phyloP scores from a whole-genome alignment of 495 filamentous ascomycete species.

The Podospora anserina region DNA sequence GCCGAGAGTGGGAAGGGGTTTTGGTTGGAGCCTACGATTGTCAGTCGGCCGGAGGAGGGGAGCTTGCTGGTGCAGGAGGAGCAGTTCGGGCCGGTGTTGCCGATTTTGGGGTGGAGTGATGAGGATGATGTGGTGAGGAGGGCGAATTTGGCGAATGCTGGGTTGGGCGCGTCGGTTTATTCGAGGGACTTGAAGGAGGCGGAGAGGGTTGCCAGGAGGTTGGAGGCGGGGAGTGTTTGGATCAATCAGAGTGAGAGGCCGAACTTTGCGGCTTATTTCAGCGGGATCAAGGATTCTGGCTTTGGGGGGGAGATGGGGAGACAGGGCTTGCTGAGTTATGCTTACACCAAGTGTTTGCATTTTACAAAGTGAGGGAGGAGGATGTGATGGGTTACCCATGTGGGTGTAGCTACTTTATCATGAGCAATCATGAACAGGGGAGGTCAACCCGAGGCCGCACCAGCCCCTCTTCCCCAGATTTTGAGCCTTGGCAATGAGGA shows the following conservation, averaged over 20 bases:
- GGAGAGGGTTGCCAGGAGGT: slow-evolving; percentile 46
- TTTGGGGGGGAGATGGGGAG: slow-evolving; percentile 62
- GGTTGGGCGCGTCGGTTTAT: slow-evolving; percentile 58
- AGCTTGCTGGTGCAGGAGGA: slow-evolving; percentile 46
- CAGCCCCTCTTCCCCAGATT: not conserved
- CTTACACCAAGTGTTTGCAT: slow-evolving; percentile 50
- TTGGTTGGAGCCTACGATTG: slow-evolving; percentile 50
- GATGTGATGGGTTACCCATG: not conserved
- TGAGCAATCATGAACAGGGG: no score
- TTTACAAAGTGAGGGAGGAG: not conserved
- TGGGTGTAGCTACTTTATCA: not conserved
- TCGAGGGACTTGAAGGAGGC: slow-evolving; percentile 51
- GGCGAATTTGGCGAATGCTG: slow-evolving; percentile 55
- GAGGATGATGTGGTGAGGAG: slow-evolving; percentile 57
- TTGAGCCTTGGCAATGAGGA: not conserved
- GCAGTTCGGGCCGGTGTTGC: slow-evolving; percentile 57
- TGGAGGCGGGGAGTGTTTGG: slow-evolving; percentile 58
- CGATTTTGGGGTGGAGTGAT: slow-evolving; percentile 53
- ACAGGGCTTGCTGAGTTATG: slow-evolving; percentile 57
- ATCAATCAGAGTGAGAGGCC: slow-evolving; percentile 53
- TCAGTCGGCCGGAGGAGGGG: slow-evolving; percentile 47
- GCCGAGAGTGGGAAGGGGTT: slow-evolving; percentile 36
- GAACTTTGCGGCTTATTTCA: slow-evolving; percentile 56
- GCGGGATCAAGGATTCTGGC: slow-evolving; percentile 63
- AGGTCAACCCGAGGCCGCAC: not conserved